A percentile compares a stretch with the other conserved stretches of the same genome.
Evolutionary conservation across 257 asterid genomes (phyloP).

Genomic region (Capsicum rhomboideum): DNA sequence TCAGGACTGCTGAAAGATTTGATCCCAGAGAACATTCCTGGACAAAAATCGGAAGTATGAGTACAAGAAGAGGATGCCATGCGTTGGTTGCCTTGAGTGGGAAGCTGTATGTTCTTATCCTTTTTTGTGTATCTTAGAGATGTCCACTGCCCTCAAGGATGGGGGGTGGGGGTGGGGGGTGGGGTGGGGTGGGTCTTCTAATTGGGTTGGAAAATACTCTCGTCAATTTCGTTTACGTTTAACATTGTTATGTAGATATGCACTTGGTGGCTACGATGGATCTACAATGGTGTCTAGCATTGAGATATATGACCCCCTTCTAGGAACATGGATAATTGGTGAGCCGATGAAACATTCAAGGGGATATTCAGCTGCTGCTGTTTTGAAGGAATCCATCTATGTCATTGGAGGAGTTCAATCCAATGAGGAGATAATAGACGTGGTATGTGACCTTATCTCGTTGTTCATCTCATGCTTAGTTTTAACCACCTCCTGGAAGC

Average conservation of each 20-base stretch:
- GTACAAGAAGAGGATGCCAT: conserved; percentile 53
- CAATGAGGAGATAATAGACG: conserved; percentile 26
- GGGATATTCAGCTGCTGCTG: conserved; percentile 58
- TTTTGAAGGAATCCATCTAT: conserved; percentile 45
- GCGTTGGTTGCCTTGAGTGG: conserved; percentile 56
- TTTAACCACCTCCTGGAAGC: neutral
- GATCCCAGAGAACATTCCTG: conserved; percentile 88
- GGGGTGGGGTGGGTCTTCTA: neutral
- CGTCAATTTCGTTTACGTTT: neutral
- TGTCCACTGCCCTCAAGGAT: neutral
- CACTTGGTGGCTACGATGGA: conserved; percentile 72
- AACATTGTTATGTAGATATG: conserved; percentile 38
- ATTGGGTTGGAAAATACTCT: neutral
- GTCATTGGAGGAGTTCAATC: conserved; percentile 56
- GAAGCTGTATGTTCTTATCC: conserved; percentile 44
- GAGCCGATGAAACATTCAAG: conserved; percentile 54
- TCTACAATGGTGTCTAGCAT: conserved; percentile 36
- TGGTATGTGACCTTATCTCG: conserved; percentile 24
- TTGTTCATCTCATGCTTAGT: neutral
- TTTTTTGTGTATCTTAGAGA: neutral
- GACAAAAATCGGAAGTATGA: conserved; percentile 56
- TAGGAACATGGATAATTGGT: conserved; percentile 48
- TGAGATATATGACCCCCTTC: conserved; percentile 74
- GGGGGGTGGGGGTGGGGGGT: neutral
- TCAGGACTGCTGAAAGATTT: conserved; percentile 80